Evolutionary conservation across 176 grass and related monocot species (phyloP), one percentile per base, ranked within the genome.

Genomic region (Hyparrhenia diplandra): DNA sequence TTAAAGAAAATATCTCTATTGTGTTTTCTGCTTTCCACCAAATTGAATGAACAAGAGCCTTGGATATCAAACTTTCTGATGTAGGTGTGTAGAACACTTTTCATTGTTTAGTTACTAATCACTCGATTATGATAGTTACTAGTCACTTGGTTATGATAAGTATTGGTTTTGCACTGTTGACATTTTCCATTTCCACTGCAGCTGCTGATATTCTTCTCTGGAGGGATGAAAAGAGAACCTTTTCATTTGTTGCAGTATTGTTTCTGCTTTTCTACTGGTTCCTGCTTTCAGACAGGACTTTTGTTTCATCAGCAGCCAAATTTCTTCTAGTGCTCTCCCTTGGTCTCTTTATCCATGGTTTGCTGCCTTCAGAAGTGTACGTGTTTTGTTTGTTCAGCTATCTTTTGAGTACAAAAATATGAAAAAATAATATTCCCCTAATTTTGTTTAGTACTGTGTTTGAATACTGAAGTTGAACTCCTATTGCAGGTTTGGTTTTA

Each of bases 221-320:
- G 96, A 93, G 92, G 81, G 96, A 98, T 86, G 96, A 98, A 68
- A 95, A 84, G 88, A 95, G 92, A 84, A 98, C 96, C 16, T 98
- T 95, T 90, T 84, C 90, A 34, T 93, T 64, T 84, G 17, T 98
- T 45, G 78, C 88, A 77, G 41, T 91, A 81, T 82, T 72, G 28
- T 98, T 91, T 91, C 74, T 98, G 68, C 75, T 95, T 54, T 98
- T 95, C 79, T 98, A 98, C 87, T 95, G 92, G 96, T 92, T 98
- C 83, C 73, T 98, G 52, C 88, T 98, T 72, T 98, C 96, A 45
- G 88, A 92, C 69, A 90, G 82, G 87, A 98, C 96, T 86, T 95
- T 98, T 63, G 28, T 98, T 60, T 82, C 88, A 6, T 94, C 96
- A 3, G 43, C 85, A 45, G 92, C 90, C 58, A 95, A 88, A 87